Conservation (phyloP, 2,329 filamentous ascomycete species). For the Thelonectria rubi region DNA sequence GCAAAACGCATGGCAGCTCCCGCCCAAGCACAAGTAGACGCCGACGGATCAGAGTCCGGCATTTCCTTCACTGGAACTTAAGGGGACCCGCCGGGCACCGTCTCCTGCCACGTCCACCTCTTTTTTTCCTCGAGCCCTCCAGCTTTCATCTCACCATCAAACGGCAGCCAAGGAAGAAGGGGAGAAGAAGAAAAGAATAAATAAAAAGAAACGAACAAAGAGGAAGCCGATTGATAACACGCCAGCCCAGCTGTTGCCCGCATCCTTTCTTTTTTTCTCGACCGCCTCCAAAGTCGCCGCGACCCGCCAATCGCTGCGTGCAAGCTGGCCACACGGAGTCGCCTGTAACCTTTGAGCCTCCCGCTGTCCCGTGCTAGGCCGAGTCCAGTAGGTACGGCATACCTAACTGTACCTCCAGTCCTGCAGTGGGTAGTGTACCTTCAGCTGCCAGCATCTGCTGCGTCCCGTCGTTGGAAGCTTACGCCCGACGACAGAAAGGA, state of each 20-base stretch:
- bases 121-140: background rate
- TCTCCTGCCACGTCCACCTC: constrained; percentile 26
- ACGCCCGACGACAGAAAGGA: constrained; percentile 27
- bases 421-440: too few species aligned
- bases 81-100: constrained; percentile 19
- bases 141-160: constrained; percentile 9
- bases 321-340: constrained; percentile 41
- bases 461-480: constrained; percentile 10
- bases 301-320: constrained; percentile 36
- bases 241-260: background rate
- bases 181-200: background rate
- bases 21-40: too few species aligned
- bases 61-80: constrained; percentile 14
- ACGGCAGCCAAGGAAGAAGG: background rate
- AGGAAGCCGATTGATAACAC: background rate
- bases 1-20: too few species aligned
- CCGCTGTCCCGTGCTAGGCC: background rate
- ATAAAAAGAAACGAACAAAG: background rate
- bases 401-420: background rate
- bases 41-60: constrained; percentile 14
- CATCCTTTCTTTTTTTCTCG: too few species aligned
- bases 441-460: too few species aligned
- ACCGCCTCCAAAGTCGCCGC: constrained; percentile 4
- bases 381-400: background rate
- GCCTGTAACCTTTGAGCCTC: constrained; percentile 40